Conservation (phyloP, 495 filamentous ascomycete genomes). For the Penicillium subrubescens region DNA sequence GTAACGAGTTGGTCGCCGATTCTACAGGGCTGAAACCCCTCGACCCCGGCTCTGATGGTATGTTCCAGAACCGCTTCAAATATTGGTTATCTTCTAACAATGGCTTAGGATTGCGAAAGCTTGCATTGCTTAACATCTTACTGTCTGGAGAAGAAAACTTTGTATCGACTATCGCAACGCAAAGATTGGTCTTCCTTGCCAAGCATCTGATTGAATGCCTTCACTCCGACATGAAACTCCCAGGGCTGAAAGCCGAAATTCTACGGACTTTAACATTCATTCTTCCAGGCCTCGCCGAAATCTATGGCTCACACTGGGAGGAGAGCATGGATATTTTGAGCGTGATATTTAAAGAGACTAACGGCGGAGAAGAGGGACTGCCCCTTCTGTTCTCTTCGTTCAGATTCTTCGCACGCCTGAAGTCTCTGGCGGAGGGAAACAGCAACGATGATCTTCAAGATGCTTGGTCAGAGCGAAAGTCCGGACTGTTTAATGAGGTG, state of each 20-base stretch:
- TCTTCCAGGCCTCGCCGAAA: slow-evolving; percentile 68
- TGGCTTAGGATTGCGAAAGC: slow-evolving; percentile 48
- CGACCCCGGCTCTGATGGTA: slow-evolving; percentile 43
- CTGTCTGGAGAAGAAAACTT: slow-evolving; percentile 53
- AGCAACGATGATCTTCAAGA: slow-evolving; percentile 87
- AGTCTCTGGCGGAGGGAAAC: slow-evolving; percentile 45
- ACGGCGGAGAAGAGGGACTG: slow-evolving; percentile 49
- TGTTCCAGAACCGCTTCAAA: slow-evolving; percentile 12
- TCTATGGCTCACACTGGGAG: slow-evolving; percentile 88
- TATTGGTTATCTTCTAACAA: slow-evolving; percentile 19
- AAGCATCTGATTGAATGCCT: slow-evolving; percentile 76
- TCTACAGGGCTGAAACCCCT: slow-evolving; percentile 55
- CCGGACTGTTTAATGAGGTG: slow-evolving; percentile 54
- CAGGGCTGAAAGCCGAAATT: slow-evolving; percentile 50
- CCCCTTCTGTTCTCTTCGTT: slow-evolving; percentile 70
- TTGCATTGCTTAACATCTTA: slow-evolving; percentile 61
- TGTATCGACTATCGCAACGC: slow-evolving; percentile 65
- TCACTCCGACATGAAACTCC: slow-evolving; percentile 48
- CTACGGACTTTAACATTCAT: slow-evolving; percentile 65
- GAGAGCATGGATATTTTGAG: slow-evolving; percentile 61
- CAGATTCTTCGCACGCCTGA: slow-evolving; percentile 65
- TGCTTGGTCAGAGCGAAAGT: slow-evolving; percentile 57
- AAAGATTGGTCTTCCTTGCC: slow-evolving; percentile 78
- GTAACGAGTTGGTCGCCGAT: slow-evolving; percentile 62
- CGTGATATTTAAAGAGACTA: slow-evolving; percentile 53